Conservation (phyloP, 2,329 filamentous ascomycete species). For the Cytospora schulzeri region DNA sequence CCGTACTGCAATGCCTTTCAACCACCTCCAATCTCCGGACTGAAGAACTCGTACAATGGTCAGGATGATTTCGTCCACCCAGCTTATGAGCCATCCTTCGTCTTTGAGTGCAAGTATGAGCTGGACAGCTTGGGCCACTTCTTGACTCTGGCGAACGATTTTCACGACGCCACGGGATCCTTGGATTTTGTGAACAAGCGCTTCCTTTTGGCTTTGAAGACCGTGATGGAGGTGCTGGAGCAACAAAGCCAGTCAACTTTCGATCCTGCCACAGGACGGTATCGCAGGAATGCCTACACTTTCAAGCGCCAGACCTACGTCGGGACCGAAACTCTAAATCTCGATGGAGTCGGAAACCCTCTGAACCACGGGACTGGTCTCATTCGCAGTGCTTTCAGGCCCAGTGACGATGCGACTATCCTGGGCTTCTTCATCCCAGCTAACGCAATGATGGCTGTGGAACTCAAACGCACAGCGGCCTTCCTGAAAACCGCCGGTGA, state of each 20-base stretch:
- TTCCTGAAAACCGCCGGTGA: slow-evolving; percentile 67
- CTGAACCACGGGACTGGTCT: slow-evolving; percentile 82
- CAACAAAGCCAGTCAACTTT: slow-evolving; percentile 84
- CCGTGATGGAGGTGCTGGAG: slow-evolving; percentile 71
- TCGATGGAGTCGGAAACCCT: slow-evolving; percentile 87
- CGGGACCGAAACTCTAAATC: slow-evolving; percentile 86
- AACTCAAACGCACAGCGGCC: slow-evolving; percentile 73
- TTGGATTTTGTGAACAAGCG: slow-evolving; percentile 75
- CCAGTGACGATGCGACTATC: slow-evolving; percentile 93
- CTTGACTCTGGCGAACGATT: slow-evolving; percentile 81
- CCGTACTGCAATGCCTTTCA: slow-evolving; percentile 99
- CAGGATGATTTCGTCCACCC: slow-evolving; percentile 86
- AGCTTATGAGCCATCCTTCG: slow-evolving; percentile 76
- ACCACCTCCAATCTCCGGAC: slow-evolving; percentile 80
- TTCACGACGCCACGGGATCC: slow-evolving; percentile 77
- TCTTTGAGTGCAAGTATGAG: slow-evolving; percentile 99
- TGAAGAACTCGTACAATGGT: slow-evolving; percentile 73
- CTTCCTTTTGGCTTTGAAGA: slow-evolving; percentile 79
- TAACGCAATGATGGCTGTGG: slow-evolving; percentile 94
- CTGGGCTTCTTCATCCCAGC: slow-evolving; percentile 93
- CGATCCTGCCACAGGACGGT: slow-evolving; percentile 64
- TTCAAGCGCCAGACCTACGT: slow-evolving; percentile 79
- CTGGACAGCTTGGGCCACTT: slow-evolving; percentile 94
- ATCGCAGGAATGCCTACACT: slow-evolving; percentile 75
- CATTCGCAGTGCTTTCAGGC: slow-evolving; percentile 87